These are phyloP conservation scores for Backusella mclennaniae DNA, from an alignment of 192 early-diverging fungal genomes.

Conservation along the genomic window DNA sequence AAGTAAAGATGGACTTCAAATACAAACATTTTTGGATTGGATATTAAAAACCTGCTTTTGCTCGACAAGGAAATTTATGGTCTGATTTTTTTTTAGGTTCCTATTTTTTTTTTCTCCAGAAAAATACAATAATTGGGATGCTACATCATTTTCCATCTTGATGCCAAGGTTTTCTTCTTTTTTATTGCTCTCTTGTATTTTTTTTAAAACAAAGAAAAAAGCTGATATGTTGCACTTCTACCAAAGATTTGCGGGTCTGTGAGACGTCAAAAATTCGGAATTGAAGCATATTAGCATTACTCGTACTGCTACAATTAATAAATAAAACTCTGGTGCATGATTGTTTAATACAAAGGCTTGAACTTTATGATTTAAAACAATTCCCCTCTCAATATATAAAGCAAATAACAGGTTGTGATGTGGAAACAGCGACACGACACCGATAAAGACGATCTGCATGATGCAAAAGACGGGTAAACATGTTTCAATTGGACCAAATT, in stretches of 20 bases:
- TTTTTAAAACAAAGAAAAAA: no score
- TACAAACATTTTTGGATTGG: no score
- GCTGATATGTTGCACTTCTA: not conserved
- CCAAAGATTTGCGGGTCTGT: not conserved
- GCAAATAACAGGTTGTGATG: not conserved
- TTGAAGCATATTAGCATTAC: not conserved
- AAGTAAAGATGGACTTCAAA: not conserved
- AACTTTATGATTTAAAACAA: not conserved
- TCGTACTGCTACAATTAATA: no score
- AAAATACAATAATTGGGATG: not conserved
- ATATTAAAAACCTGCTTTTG: no score
- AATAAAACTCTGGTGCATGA: no score
- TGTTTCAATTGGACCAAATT: not conserved
- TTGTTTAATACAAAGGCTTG: no score
- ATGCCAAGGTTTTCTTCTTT: not conserved
- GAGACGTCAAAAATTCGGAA: not conserved
- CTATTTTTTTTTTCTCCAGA: not conserved
- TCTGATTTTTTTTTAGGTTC: not conserved
- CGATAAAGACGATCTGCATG: not conserved
- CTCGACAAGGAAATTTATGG: not conserved
- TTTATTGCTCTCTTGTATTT: not conserved
- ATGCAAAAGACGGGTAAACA: not conserved
- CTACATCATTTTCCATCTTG: not conserved
- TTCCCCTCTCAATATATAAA: no score
- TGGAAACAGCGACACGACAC: not conserved